Evolutionary conservation across 2,329 filamentous ascomycete genomes (phyloP).

Genomic region (Dryadomyces quercus-mongolicae): DNA sequence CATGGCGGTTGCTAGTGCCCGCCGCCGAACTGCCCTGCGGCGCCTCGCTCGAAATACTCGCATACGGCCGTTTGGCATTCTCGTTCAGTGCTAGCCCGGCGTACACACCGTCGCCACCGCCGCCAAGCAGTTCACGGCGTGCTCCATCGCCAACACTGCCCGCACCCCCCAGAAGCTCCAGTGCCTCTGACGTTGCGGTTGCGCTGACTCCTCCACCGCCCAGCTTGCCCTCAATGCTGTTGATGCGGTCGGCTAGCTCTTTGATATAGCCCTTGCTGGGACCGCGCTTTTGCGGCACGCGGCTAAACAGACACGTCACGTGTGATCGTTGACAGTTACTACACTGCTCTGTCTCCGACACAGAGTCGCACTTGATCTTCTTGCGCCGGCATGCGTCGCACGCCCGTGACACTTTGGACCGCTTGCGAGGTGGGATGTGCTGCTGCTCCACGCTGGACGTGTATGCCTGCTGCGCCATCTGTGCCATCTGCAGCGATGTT

Average conservation of each 20-base stretch:
- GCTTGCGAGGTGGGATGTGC: constrained; percentile 56
- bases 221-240: constrained; percentile 71
- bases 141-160: constrained; percentile 20
- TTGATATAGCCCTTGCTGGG: constrained; percentile 90
- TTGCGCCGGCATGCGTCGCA: constrained; percentile 85
- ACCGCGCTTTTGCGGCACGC: constrained; percentile 77
- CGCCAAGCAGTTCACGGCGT: constrained; percentile 16
- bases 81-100: constrained; percentile 18
- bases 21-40: constrained; percentile 17
- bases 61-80: constrained; percentile 34
- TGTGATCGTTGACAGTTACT: constrained; percentile 68
- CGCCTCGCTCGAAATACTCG: constrained; percentile 30
- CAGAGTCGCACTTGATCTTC: constrained; percentile 81
- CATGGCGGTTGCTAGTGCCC: constrained; percentile 23
- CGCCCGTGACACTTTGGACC: constrained; percentile 76
- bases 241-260: constrained; percentile 74
- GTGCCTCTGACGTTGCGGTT: constrained; percentile 16
- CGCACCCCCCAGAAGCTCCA: constrained; percentile 3
- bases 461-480: constrained; percentile 31
- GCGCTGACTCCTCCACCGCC: constrained; percentile 21
- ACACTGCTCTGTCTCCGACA: constrained; percentile 63
- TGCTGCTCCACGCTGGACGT: constrained; percentile 26
- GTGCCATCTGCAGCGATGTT: constrained; percentile 21
- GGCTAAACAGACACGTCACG: constrained; percentile 73
- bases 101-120: constrained; percentile 34